phyloP scores from a whole-genome alignment of 2,329 filamentous ascomycete species.

The Colletotrichum cereale region DNA sequence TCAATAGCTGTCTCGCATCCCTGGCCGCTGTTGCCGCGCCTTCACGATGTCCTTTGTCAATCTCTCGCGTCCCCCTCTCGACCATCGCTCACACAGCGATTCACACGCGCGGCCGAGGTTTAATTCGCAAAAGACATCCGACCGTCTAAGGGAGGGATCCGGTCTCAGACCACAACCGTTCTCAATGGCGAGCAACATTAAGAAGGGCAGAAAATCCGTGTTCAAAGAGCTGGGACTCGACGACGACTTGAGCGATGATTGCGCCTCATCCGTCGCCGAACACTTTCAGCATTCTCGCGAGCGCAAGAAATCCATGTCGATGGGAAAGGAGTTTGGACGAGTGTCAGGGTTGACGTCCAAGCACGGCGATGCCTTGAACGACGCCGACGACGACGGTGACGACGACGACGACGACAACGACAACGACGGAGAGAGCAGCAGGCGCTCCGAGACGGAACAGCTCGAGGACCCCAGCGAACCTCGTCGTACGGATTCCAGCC shows the following conservation, averaged over 20 bases:
- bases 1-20: conserved; percentile 23
- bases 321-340: conserved; percentile 50
- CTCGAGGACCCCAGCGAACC: conserved; percentile 38
- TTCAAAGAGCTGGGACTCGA: conserved; percentile 65
- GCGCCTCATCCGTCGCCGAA: conserved; percentile 1
- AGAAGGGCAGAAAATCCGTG: conserved; percentile 63
- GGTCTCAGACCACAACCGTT: conserved; percentile 53
- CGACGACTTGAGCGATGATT: conserved; percentile 48
- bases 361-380: conserved; percentile 29
- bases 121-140: conserved; percentile 63
- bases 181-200: conserved; percentile 58
- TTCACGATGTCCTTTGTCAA: conserved; percentile 39
- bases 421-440: conserved; percentile 34
- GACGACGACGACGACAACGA: conserved; percentile 22
- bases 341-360: conserved; percentile 43
- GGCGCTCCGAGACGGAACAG: conserved; percentile 38
- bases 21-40: background rate
- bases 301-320: conserved; percentile 35
- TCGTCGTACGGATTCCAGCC: conserved; percentile 41
- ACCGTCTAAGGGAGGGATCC: conserved; percentile 64
- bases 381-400: conserved; percentile 17
- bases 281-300: conserved; percentile 16
- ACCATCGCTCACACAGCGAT: conserved; percentile 29
- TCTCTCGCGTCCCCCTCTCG: conserved; percentile 33
- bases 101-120: conserved; percentile 59